Evolutionary conservation across 352 stramenopile species (phyloP).

Genomic region (Phytopythium kandeliae): DNA sequence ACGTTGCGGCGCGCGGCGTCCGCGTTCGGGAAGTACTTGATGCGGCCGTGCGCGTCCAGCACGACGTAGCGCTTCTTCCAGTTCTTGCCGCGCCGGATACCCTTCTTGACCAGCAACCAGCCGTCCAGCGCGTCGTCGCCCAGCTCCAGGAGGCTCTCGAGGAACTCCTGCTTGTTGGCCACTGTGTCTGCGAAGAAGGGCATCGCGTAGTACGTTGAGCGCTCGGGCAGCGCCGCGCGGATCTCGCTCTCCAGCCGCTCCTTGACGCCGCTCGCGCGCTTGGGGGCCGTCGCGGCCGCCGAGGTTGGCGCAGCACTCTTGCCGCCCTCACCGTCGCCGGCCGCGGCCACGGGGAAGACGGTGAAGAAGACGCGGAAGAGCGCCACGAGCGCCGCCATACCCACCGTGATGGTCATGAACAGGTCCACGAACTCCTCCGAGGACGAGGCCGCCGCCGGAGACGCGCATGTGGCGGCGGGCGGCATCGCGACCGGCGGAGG

Average conservation of each 20-base stretch:
- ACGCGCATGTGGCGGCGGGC: conserved; percentile 1
- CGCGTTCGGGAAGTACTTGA: conserved; percentile 80
- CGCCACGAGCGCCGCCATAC: conserved; percentile 53
- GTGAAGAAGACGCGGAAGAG: conserved; percentile 62
- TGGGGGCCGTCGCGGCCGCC: conserved; percentile 3
- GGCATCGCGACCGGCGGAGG: background rate
- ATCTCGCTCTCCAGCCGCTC: conserved; percentile 62
- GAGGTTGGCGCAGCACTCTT: too few relatives aligned
- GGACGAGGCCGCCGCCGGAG: conserved; percentile 6
- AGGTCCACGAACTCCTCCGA: conserved; percentile 44
- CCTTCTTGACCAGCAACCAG: conserved; percentile 80
- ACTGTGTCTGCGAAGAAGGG: conserved; percentile 76
- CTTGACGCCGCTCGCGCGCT: conserved; percentile 37
- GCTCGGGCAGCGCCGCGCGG: conserved; percentile 40
- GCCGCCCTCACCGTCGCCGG: too few relatives aligned
- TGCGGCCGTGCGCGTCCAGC: conserved; percentile 59
- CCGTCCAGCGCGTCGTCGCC: conserved; percentile 65
- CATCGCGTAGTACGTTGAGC: conserved; percentile 71
- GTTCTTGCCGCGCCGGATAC: conserved; percentile 55
- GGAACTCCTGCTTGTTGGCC: conserved; percentile 70
- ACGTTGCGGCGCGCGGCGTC: conserved; percentile 70
- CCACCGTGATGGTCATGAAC: conserved; percentile 62
- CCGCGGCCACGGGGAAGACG: conserved; percentile 22
- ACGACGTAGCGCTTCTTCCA: conserved; percentile 85
- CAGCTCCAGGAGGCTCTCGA: conserved; percentile 58